Evolutionary conservation across 2,329 filamentous ascomycete genomes (phyloP).

Genomic region (Ploettnerulaceae sp.): DNA sequence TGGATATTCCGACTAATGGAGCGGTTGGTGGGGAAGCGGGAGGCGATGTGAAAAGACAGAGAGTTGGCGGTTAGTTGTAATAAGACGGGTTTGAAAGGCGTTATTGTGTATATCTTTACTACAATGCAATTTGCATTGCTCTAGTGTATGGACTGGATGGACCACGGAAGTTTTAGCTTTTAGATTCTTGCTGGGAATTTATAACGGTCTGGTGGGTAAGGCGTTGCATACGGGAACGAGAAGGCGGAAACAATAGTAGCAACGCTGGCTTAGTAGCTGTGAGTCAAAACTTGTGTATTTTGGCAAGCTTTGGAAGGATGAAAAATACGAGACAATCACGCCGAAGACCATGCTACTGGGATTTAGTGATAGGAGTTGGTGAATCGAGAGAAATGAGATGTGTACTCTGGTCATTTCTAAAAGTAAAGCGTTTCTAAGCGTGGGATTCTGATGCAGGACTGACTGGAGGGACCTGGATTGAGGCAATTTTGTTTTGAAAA

Average conservation of each 20-base stretch:
- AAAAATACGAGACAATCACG: too few relatives aligned
- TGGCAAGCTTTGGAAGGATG: background rate
- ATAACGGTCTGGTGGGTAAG: too few relatives aligned
- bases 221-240: too few relatives aligned
- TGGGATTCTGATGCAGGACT: too few relatives aligned
- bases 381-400: background rate
- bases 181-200: background rate
- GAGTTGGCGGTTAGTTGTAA: slow-evolving; percentile 23
- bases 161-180: background rate
- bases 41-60: slow-evolving; percentile 33
- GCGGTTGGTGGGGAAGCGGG: slow-evolving; percentile 16
- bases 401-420: too few relatives aligned
- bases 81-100: background rate
- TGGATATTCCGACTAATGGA: slow-evolving; percentile 31
- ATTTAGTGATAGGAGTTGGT: background rate
- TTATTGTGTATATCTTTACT: background rate
- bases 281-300: background rate
- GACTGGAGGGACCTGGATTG: too few relatives aligned
- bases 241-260: background rate
- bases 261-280: background rate
- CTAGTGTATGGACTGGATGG: background rate
- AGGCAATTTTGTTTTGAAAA: too few relatives aligned
- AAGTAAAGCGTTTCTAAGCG: background rate
- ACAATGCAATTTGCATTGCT: background rate
- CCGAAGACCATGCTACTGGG: background rate